Conservation (phyloP, 208 protist genomes). For the Acanthamoeba castellanii region DNA sequence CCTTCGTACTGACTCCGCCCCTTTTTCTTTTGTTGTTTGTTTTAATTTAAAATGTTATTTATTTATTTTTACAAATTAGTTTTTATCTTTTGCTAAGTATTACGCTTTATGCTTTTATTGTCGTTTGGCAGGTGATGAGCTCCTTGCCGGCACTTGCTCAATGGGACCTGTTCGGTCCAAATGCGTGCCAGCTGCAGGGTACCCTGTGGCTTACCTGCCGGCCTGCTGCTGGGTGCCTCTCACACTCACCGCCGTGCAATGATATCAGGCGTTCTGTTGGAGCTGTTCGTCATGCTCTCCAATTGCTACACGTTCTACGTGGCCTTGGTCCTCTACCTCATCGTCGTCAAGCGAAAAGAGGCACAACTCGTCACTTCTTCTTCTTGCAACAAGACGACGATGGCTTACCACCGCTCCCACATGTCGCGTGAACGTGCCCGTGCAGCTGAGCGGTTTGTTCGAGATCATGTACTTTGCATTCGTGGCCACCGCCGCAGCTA, state of each 20-base stretch:
- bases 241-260: neutral
- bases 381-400: neutral
- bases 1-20: neutral
- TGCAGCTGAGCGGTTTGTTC: neutral
- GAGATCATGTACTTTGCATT: slow-evolving; percentile 13
- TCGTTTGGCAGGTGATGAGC: neutral
- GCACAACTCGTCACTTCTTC: neutral
- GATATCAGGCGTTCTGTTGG: neutral
- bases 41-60: neutral
- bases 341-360: slow-evolving; percentile 49
- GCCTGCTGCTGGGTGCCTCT: neutral
- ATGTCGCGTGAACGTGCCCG: neutral
- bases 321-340: slow-evolving; percentile 21
- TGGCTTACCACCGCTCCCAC: neutral
- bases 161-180: neutral
- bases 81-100: neutral
- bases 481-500: neutral
- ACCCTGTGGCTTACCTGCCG: neutral
- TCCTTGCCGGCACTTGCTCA: neutral
- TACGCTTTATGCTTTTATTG: neutral
- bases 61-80: too few relatives aligned
- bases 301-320: slow-evolving; percentile 38
- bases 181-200: slow-evolving; percentile 21
- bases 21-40: neutral
- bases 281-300: slow-evolving; percentile 16